Evolutionary conservation across 148 eudicot genomes (phyloP).

Genomic region (Persicaria tinctoria): DNA sequence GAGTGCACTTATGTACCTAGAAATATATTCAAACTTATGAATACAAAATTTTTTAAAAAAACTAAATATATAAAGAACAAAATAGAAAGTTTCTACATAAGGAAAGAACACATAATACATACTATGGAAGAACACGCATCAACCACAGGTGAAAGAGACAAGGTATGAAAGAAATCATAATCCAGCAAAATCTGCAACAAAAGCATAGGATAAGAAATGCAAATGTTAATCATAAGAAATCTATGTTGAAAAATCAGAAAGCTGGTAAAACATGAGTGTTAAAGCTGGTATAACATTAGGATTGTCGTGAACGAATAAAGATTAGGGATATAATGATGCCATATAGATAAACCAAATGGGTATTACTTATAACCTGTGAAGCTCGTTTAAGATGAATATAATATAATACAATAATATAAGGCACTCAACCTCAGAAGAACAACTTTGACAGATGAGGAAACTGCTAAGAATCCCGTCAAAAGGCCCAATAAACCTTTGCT

Average conservation of each 20-base stretch:
- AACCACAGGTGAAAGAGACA: conserved; percentile 49
- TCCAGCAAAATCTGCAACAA: conserved; percentile 73
- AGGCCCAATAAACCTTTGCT: conserved; percentile 57
- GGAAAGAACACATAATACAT: conserved; percentile 22
- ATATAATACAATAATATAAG: background rate
- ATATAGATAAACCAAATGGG: background rate
- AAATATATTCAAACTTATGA: background rate
- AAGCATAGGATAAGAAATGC: background rate
- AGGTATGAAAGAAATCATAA: conserved; percentile 66
- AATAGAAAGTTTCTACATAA: background rate
- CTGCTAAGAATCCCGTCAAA: conserved; percentile 85
- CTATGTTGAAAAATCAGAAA: background rate
- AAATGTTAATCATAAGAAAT: background rate
- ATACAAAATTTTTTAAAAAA: background rate
- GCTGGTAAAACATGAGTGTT: background rate
- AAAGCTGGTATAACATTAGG: background rate
- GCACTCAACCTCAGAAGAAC: conserved; percentile 84
- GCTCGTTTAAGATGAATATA: background rate
- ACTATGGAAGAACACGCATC: conserved; percentile 34
- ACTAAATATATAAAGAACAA: background rate
- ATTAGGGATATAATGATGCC: background rate
- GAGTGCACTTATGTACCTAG: conserved; percentile 54
- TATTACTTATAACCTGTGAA: background rate
- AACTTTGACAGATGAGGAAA: conserved; percentile 63
- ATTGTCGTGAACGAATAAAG: background rate